Evolutionary conservation across 257 asterid species (phyloP).

Genomic region (Solanum ahanhuiri): DNA sequence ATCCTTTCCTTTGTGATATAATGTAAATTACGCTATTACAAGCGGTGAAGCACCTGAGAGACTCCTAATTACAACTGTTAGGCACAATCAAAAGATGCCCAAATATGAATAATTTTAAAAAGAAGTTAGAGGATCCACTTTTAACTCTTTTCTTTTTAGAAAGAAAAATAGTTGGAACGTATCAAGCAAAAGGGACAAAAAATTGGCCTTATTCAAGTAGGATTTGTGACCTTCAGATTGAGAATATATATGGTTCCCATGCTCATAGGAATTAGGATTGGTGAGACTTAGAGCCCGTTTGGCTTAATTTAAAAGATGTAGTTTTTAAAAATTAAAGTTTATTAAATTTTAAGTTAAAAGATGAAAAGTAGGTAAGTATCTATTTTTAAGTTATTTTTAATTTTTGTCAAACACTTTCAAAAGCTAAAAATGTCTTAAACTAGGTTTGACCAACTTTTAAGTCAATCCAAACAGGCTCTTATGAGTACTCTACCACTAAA

Average conservation of each 20-base stretch:
- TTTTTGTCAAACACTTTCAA: not conserved
- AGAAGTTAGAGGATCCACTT: not conserved
- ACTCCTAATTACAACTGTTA: not conserved
- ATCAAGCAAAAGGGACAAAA: not conserved
- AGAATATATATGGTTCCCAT: not conserved
- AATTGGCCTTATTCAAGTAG: not conserved
- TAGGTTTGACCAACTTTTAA: too few species aligned
- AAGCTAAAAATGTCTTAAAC: too few species aligned
- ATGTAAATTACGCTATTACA: not conserved
- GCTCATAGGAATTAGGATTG: not conserved
- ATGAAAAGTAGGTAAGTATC: not conserved
- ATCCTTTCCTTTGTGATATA: too few species aligned
- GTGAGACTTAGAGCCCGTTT: not conserved
- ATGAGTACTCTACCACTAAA: not conserved
- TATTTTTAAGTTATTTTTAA: too few species aligned
- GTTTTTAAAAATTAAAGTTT: too few species aligned
- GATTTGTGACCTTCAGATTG: not conserved
- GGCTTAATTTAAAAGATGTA: not conserved
- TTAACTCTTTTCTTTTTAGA: not conserved
- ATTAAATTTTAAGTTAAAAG: too few species aligned
- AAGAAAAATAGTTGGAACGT: not conserved
- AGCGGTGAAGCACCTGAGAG: not conserved
- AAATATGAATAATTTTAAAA: not conserved
- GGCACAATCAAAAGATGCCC: not conserved
- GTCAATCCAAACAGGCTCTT: not conserved